These are phyloP conservation scores for Bipolaris bicolor DNA, from an alignment of 2,329 filamentous ascomycete genomes.

Conservation along the genomic window DNA sequence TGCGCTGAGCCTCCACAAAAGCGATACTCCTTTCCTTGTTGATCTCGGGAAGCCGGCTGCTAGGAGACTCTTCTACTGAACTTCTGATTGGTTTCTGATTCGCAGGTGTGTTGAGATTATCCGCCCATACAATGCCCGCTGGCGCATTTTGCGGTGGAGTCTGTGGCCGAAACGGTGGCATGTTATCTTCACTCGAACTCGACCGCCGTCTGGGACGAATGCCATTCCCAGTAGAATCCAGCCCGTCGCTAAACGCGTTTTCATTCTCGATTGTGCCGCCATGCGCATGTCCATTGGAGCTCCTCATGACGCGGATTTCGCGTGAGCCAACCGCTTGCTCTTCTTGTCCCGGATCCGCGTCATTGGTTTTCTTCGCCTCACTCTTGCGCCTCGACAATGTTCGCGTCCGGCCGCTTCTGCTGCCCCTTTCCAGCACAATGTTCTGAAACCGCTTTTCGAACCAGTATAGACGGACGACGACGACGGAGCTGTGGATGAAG, in stretches of 20 bases:
- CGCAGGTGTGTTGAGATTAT: constrained; percentile 58
- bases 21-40: constrained; percentile 82
- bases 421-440: constrained; percentile 75
- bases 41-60: constrained; percentile 57
- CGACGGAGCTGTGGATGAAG: constrained; percentile 68
- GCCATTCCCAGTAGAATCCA: constrained; percentile 34
- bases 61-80: constrained; percentile 58
- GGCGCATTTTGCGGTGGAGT: constrained; percentile 20
- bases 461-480: constrained; percentile 94
- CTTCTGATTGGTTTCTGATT: constrained; percentile 44
- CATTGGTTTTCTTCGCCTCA: constrained; percentile 53
- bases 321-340: constrained; percentile 70
- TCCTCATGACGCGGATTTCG: constrained; percentile 70
- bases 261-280: constrained; percentile 65
- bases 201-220: constrained; percentile 15
- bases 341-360: constrained; percentile 53
- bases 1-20: constrained; percentile 83
- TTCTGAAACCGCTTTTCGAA: constrained; percentile 95
- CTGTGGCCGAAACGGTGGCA: constrained; percentile 23
- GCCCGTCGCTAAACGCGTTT: constrained; percentile 53
- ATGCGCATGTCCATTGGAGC: constrained; percentile 57
- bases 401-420: constrained; percentile 62
- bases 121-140: constrained; percentile 33
- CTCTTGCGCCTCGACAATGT: constrained; percentile 63
- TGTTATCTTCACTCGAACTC: constrained; percentile 24